Conservation (phyloP, 768 basidiomycete genomes). For the Pulveroboletus sp. region DNA sequence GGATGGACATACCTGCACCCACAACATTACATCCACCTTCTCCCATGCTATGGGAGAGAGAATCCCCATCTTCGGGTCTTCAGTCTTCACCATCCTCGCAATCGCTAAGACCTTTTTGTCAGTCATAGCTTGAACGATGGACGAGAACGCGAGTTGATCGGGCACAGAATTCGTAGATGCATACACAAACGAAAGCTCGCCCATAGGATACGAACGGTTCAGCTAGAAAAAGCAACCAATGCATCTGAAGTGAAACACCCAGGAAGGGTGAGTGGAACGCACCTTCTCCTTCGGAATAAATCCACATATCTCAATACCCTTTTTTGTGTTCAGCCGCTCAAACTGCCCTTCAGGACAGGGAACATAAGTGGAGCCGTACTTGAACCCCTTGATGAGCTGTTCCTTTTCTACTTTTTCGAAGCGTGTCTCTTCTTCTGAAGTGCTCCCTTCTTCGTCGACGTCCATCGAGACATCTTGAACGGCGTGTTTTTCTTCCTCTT, state of each 20-base stretch:
- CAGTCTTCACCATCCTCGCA: constrained; percentile 76
- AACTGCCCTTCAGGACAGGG: constrained; percentile 88
- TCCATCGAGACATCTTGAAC: constrained; percentile 17
- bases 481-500: constrained; percentile 23
- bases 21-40: constrained; percentile 76
- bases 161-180: constrained; percentile 62
- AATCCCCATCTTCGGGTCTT: constrained; percentile 85
- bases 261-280: constrained; percentile 13
- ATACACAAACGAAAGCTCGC: constrained; percentile 86
- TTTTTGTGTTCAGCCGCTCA: constrained; percentile 64
- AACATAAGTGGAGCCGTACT: constrained; percentile 86
- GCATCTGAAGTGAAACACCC: background rate
- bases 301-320: constrained; percentile 85
- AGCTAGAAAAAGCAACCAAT: constrained; percentile 46
- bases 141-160: constrained; percentile 83
- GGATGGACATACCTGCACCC: constrained; percentile 64
- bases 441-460: constrained; percentile 32
- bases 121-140: constrained; percentile 80
- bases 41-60: constrained; percentile 61
- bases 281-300: constrained; percentile 77
- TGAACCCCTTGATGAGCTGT: constrained; percentile 77
- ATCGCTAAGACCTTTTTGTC: constrained; percentile 68
- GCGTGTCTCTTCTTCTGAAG: constrained; percentile 34
- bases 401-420: constrained; percentile 70
- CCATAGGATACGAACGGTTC: constrained; percentile 77